Evolutionary conservation across 2,329 filamentous ascomycete species (phyloP).

Genomic region (Leptographium lundbergii): DNA sequence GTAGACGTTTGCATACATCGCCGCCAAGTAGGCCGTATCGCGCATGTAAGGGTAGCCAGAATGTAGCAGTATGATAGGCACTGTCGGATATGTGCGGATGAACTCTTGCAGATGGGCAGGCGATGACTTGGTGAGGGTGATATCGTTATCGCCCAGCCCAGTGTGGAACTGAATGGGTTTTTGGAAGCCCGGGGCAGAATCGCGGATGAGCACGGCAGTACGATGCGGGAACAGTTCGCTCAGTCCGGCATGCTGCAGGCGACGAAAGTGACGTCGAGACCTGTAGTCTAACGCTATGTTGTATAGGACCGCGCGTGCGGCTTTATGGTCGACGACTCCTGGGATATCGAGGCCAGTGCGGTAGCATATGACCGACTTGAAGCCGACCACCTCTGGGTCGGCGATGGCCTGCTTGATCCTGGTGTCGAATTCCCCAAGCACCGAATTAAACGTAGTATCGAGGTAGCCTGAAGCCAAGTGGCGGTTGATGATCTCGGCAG

Average conservation of each 20-base stretch:
- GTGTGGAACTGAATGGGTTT: conserved; percentile 81
- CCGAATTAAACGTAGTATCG: conserved; percentile 26
- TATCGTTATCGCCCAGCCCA: conserved; percentile 69
- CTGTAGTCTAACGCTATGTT: conserved; percentile 22
- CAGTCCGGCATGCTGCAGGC: conserved; percentile 49
- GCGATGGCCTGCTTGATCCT: conserved; percentile 44
- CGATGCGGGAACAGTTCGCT: conserved; percentile 59
- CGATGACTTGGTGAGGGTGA: conserved; percentile 55
- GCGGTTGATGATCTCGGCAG: conserved; percentile 45
- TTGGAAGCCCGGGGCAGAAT: conserved; percentile 28
- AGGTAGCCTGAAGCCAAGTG: conserved; percentile 19
- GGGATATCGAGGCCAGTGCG: conserved; percentile 57
- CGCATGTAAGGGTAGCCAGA: conserved; percentile 71
- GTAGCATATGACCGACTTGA: conserved; percentile 78
- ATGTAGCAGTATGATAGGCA: conserved; percentile 69
- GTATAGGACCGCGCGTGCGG: conserved; percentile 25
- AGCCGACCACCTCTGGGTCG: conserved; percentile 59
- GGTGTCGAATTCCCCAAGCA: conserved; percentile 35
- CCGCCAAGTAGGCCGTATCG: conserved; percentile 67
- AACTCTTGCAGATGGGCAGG: conserved; percentile 64
- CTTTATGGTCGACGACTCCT: conserved; percentile 26
- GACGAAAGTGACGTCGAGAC: conserved; percentile 24
- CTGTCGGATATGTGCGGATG: conserved; percentile 53
- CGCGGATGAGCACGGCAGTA: conserved; percentile 44
- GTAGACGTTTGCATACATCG: conserved; percentile 67